Percentiles rank a stretch among this genome's conserved stretches.
These are phyloP conservation scores for Verruconis gallopava DNA, from an alignment of 2,329 filamentous ascomycete genomes.

Conservation along the genomic window DNA sequence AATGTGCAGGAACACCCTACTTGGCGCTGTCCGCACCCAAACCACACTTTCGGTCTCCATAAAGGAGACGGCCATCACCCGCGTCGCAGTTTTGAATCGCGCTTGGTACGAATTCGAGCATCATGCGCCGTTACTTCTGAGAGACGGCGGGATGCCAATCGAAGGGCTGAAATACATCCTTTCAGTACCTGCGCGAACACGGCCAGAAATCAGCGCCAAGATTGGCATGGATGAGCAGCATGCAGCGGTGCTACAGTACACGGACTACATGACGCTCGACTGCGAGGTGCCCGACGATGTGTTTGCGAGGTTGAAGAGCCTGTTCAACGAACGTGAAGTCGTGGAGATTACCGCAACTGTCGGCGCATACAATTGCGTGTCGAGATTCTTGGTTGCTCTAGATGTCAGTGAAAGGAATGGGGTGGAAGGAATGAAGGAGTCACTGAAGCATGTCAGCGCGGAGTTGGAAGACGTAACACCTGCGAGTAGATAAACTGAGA, in stretches of 20 bases:
- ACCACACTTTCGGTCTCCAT: conserved; percentile 39
- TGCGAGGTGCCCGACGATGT: conserved; percentile 56
- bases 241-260: conserved; percentile 51
- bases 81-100: conserved; percentile 65
- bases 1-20: conserved; percentile 39
- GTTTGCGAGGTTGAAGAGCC: conserved; percentile 47
- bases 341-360: conserved; percentile 73
- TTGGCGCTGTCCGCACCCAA: conserved; percentile 41
- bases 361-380: conserved; percentile 75
- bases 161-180: conserved; percentile 23
- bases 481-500: conserved; percentile 1
- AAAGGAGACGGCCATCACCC: conserved; percentile 67
- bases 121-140: conserved; percentile 55
- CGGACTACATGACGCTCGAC: conserved; percentile 72
- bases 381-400: conserved; percentile 68
- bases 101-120: conserved; percentile 81
- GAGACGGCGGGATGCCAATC: conserved; percentile 47
- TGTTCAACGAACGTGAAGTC: conserved; percentile 56
- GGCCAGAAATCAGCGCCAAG: not conserved
- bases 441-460: conserved; percentile 16
- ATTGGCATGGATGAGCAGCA: conserved; percentile 8
- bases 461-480: conserved; percentile 7
- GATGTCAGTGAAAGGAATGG: conserved; percentile 43
- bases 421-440: conserved; percentile 17
- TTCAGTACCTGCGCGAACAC: conserved; percentile 13